Evolutionary conservation across 306 rosid genomes (phyloP), one percentile per base, ranked within the genome.

Genomic region (Fagus crenata): DNA sequence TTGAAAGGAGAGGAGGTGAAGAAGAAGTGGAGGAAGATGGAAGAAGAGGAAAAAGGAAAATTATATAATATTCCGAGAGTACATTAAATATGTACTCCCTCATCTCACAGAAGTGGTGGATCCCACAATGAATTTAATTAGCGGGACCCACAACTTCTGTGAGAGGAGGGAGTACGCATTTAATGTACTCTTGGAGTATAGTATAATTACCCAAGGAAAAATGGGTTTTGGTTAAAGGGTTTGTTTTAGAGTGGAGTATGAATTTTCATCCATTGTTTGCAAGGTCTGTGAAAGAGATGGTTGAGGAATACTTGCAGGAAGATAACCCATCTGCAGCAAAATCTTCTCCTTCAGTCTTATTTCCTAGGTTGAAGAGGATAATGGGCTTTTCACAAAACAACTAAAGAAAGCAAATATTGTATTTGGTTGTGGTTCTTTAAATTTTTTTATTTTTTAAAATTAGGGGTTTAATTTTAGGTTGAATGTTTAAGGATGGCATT

Each of bases 221-320:
- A 79, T 71, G 54, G 89, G 84, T 6, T 7, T 72, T 90, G 85
- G 85, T 88, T 0, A 73, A 86, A 78, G 85, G 77, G 33, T 92
- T 94, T 75, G 84, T 90, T 69, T 56, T 82, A 1, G 91, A 84
- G 8, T 92, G 96, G 95, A 86, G 89, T 68, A 54, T 69, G 13
- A 78, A 81, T 85, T 93, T 91, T 71, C 98, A 94, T 37, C 97
- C 98, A 6, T 80, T 94, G 85, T 92, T 97, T 11, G 85, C 88
- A 1, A 92, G 77, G 64, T 89, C 90, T 46, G 87, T 88, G 0
- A 87, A 82, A 75, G 85, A 89, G 32, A 83, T 94, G 97, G 82
- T 93, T 14, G 96, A 93, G 18, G 93, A 93, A 73, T 84, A 88
- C 81, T 74, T 93, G 7, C 54, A 7, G 4, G 85, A 84, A 14